These are phyloP conservation scores for Linum trigynum DNA, from an alignment of 345 rosid genomes.

Conservation along the genomic window DNA sequence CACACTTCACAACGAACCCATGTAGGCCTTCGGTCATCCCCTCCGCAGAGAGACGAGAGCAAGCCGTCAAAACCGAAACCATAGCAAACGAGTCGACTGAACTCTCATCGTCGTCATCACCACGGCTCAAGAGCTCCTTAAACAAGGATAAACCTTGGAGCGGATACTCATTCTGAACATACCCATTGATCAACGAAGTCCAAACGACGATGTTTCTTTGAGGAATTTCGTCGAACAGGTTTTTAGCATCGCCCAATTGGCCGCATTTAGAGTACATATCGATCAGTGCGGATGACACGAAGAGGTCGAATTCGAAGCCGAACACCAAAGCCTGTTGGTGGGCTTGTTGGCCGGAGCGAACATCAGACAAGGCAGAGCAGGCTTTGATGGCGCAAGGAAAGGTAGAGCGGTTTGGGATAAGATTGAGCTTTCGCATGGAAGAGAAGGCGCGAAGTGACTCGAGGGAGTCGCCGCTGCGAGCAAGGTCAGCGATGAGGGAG, in stretches of 20 bases:
- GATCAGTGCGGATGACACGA: slow-evolving; percentile 67
- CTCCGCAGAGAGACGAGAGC: slow-evolving; percentile 43
- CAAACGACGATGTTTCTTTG: slow-evolving; percentile 56
- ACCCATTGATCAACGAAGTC: slow-evolving; percentile 81
- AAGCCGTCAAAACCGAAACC: slow-evolving; percentile 68
- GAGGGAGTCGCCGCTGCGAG: slow-evolving; percentile 62
- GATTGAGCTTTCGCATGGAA: slow-evolving; percentile 67
- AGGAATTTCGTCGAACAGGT: slow-evolving; percentile 76
- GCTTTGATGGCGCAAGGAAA: slow-evolving; percentile 87
- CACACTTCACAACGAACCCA: slow-evolving; percentile 51
- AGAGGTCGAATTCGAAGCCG: slow-evolving; percentile 56
- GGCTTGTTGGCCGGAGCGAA: slow-evolving; percentile 58
- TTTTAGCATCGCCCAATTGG: slow-evolving; percentile 42
- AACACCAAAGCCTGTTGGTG: slow-evolving; percentile 77
- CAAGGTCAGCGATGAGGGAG: slow-evolving; percentile 70
- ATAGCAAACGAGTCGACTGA: slow-evolving; percentile 51
- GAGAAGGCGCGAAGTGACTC: slow-evolving; percentile 76
- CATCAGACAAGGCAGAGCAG: slow-evolving; percentile 66
- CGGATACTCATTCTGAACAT: slow-evolving; percentile 48
- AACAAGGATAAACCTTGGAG: slow-evolving; percentile 50
- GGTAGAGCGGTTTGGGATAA: slow-evolving; percentile 58
- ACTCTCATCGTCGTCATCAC: slow-evolving; percentile 18
- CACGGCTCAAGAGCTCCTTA: slow-evolving; percentile 43
- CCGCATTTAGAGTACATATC: slow-evolving; percentile 72
- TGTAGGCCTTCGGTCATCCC: slow-evolving; percentile 53